phyloP scores from a whole-genome alignment of 257 asterid genomes.

The Lycium barbarum region DNA sequence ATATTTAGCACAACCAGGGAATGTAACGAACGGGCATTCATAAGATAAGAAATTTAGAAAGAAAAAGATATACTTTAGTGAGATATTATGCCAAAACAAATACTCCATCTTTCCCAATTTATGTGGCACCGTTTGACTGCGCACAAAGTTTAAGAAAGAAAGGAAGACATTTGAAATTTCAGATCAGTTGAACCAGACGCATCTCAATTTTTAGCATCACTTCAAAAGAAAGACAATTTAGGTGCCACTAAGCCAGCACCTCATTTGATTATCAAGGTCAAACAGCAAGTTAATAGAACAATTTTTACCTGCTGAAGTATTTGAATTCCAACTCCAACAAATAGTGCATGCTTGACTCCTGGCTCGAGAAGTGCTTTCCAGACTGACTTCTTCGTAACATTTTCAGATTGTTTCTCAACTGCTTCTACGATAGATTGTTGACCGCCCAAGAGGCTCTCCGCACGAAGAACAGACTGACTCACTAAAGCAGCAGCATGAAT shows the following conservation, averaged over 20 bases:
- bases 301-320: constrained; percentile 90
- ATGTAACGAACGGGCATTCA: too few relatives aligned
- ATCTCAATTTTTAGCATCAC: not conserved
- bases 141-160: too few relatives aligned
- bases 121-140: too few relatives aligned
- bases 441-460: constrained; percentile 50
- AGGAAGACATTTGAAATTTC: too few relatives aligned
- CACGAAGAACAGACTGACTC: constrained; percentile 81
- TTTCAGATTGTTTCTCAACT: constrained; percentile 50
- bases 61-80: too few relatives aligned
- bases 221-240: not conserved
- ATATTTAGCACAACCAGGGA: not conserved
- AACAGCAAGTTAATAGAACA: not conserved
- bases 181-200: not conserved
- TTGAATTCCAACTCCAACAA: constrained; percentile 90
- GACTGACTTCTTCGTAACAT: constrained; percentile 49
- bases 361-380: constrained; percentile 93
- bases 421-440: constrained; percentile 61
- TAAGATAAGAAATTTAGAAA: too few relatives aligned
- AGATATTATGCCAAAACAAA: too few relatives aligned
- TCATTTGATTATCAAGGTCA: constrained; percentile 2
- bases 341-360: constrained; percentile 91
- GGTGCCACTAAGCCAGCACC: not conserved
- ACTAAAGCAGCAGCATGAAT: constrained; percentile 93
- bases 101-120: too few relatives aligned